Conservation (phyloP, 768 basidiomycete genomes). For the Hypholoma sublateritium region DNA sequence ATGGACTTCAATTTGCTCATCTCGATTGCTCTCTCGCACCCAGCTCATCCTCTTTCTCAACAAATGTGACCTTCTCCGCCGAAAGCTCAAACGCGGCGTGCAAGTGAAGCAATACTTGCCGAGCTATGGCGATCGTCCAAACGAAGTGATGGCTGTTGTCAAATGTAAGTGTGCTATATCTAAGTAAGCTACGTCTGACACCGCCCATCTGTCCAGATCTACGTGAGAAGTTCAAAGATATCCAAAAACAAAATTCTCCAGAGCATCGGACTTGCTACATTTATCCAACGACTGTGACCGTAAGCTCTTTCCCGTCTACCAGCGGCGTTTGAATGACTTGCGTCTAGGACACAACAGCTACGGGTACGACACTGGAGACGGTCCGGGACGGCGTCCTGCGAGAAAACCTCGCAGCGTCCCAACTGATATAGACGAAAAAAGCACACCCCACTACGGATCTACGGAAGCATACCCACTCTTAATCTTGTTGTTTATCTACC, state of each 20-base stretch:
- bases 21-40: constrained; percentile 58
- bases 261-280: constrained; percentile 57
- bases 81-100: constrained; percentile 62
- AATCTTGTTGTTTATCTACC: no score
- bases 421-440: constrained; percentile 41
- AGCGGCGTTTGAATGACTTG: background rate
- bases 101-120: constrained; percentile 58
- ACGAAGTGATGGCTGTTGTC: constrained; percentile 61
- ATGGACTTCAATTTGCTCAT: constrained; percentile 70
- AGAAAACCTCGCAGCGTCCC: constrained; percentile 52
- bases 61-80: constrained; percentile 67
- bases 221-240: constrained; percentile 68
- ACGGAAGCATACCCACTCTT: no score
- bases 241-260: constrained; percentile 57
- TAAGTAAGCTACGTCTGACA: background rate
- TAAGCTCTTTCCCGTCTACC: constrained; percentile 29
- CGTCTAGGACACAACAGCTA: constrained; percentile 59
- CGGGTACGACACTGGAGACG: constrained; percentile 57
- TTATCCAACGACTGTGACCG: constrained; percentile 70
- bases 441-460: no score
- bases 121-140: constrained; percentile 67
- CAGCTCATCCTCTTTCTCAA: constrained; percentile 66
- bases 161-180: constrained; percentile 49
- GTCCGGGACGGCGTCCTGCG: constrained; percentile 65
- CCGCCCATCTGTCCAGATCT: constrained; percentile 44